Percentiles rank a stretch among this genome's conserved stretches.
Evolutionary conservation across 2,329 filamentous ascomycete species (phyloP).

Genomic region (Grosmannia clavigera): DNA sequence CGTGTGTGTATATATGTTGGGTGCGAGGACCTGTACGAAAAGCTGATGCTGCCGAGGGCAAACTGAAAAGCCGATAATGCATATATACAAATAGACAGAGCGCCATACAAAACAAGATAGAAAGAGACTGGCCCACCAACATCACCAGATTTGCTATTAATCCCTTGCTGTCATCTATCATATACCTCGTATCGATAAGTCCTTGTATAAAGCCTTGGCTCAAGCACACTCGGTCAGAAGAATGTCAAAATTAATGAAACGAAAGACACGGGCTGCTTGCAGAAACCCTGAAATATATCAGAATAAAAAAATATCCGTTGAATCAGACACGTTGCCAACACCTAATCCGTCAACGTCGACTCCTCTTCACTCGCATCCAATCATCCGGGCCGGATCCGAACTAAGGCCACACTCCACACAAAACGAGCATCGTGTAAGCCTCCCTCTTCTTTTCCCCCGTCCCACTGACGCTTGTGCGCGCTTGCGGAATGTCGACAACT

Average conservation of each 20-base stretch:
- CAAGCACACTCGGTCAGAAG: background rate
- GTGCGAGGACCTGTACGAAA: slow-evolving; percentile 17
- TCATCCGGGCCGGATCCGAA: background rate
- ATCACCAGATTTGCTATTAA: background rate
- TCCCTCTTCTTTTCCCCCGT: too few relatives aligned
- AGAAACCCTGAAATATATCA: background rate
- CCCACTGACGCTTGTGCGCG: background rate
- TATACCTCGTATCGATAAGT: background rate
- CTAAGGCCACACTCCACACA: background rate
- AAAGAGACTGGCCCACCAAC: background rate
- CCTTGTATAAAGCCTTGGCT: background rate
- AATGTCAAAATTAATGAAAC: background rate
- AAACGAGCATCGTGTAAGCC: background rate
- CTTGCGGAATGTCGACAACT: background rate
- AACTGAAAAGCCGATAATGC: background rate
- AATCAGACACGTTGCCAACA: background rate
- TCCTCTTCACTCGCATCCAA: background rate
- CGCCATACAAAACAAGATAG: slow-evolving; percentile 1
- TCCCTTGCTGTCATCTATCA: background rate
- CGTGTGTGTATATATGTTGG: background rate
- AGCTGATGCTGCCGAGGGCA: background rate
- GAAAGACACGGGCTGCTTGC: background rate
- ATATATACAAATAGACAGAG: background rate
- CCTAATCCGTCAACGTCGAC: background rate
- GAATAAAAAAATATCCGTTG: background rate